Evolutionary conservation across 75 land plant species (phyloP), one percentile per base, ranked within the genome.

Genomic region (Cryptomeria japonica): DNA sequence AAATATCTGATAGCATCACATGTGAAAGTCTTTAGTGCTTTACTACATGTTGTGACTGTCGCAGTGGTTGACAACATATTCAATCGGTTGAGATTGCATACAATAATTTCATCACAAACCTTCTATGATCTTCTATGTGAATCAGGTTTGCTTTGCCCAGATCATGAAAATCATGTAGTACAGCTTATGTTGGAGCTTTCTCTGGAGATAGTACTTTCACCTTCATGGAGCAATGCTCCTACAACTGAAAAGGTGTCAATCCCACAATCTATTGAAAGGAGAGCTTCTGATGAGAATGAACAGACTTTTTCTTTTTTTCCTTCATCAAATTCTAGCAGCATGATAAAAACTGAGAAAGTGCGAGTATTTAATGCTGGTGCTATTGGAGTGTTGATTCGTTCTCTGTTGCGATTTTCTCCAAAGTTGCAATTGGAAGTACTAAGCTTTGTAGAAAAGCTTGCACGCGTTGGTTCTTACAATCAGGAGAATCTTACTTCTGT

Each of bases 401-500:
- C 92, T 83, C 79, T 97, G 89, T 88, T 91, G 86, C 90, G 88
- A 3, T 96, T 97, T 90, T 95, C 99, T 32, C 96, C 96, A 44
- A 97, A 94, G 83, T 91, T 96, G 92, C 99, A 97, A 91, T 80
- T 98, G 87, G 97, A 95, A 88, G 83, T 98, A 39, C 92, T 98
- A 42, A 92, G 75, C 19, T 89, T 94, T 37, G 92, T 98, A 84
- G 95, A 96, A 85, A 90, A 88, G 84, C 95, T 98, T 87, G 94
- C 99, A 84, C 89, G 86, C 73, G 94, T 90, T 42, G 89, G 96
- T 36, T 89, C 97, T 38, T 93, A 92, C 88, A 98, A 98, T 88
- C 98, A 97, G 90, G 99, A 97, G 86, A 93, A 90, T 75, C 96
- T 98, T 34, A 97, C 97, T 56, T 93, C 97, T 91, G 94, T 94